Base-by-base conservation (phyloP, 2,329 filamentous ascomycete genomes). In the Alternaria triticina region DNA sequence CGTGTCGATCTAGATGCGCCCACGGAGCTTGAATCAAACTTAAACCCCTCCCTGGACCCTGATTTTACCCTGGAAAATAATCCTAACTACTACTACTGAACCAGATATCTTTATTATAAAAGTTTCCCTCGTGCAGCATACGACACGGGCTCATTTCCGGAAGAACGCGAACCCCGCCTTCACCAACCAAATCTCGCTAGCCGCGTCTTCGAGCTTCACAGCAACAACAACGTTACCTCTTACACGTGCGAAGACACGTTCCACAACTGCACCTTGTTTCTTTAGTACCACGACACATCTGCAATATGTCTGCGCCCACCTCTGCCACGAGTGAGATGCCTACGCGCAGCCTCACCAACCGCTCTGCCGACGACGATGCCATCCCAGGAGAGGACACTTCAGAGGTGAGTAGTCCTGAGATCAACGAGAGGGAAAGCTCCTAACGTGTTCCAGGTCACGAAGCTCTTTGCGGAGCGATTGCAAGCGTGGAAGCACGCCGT, bases 401-500 rank as follows among this genome's bases (percentile, higher is more conserved):
- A 67, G 83, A 84, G 75, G 77, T 64, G 8, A 57, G 60, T 11
- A 45, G 13, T 17, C 17, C 1, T 1, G 8, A 4, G 12, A 13
- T 5, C 8, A n/a, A n/a, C 1, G 3, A 9, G 33, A 30, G 3
- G 9, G 13, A 5, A n/a, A 17, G 11, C 10, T 17, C 3, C 57
- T 69, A 36, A 71, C 49, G 50, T 5, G 8, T n/a, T 1, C 2
- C 11, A 59, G 62, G 71, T 81, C 44, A 84, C 83, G 47, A 84
- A 81, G 77, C 86, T 98, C 54, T 90, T 99, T 68, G 86, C 90
- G 59, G 93, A 98, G 84, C 89, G 96, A 69, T 86, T 99, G 65
- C 91, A 92, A 74, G 96, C 96, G 50, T 99, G 94, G 94, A 98
- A 97, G 80, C 95, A 98, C 80, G 93, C 94, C 65, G 92, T 94